Evolutionary conservation across 495 filamentous ascomycete species (phyloP).

Genomic region (Penicillium turbatum): DNA sequence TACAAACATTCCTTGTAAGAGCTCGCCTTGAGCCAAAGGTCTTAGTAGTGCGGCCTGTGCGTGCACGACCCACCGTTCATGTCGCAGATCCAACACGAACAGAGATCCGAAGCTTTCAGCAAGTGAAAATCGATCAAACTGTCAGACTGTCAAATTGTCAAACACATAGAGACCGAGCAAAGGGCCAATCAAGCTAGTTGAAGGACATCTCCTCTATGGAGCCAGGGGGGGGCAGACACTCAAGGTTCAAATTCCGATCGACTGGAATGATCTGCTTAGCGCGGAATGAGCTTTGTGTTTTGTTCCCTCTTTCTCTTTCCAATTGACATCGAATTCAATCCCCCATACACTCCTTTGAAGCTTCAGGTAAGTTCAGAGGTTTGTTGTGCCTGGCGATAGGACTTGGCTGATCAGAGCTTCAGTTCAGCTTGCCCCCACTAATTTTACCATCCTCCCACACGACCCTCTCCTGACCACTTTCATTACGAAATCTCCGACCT

Average conservation of each 20-base stretch:
- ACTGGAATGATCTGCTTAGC: slow-evolving; percentile 25
- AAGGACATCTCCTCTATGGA: background rate
- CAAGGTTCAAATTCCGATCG: slow-evolving; percentile 16
- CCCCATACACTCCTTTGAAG: slow-evolving; percentile 7
- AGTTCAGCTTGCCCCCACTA: slow-evolving; percentile 12
- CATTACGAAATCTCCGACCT: background rate
- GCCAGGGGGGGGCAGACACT: background rate
- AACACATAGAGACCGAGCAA: background rate
- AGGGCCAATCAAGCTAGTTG: background rate
- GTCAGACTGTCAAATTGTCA: background rate
- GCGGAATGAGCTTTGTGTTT: slow-evolving; percentile 16
- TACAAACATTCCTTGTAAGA: background rate
- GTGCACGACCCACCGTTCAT: slow-evolving; percentile 8
- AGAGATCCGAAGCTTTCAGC: background rate
- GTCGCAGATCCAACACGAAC: background rate
- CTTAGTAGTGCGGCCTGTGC: slow-evolving; percentile 3
- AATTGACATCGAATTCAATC: no score
- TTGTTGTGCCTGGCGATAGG: background rate
- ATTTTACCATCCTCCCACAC: slow-evolving; percentile 1
- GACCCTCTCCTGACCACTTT: slow-evolving; percentile 10
- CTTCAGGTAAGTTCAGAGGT: background rate
- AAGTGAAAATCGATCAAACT: background rate
- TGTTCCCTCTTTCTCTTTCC: background rate
- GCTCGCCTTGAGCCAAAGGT: background rate
- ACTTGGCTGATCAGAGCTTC: slow-evolving; percentile 6